These are phyloP conservation scores for Trichophyton benhamiae DNA, from an alignment of 2,329 filamentous ascomycete species.

Conservation along the genomic window DNA sequence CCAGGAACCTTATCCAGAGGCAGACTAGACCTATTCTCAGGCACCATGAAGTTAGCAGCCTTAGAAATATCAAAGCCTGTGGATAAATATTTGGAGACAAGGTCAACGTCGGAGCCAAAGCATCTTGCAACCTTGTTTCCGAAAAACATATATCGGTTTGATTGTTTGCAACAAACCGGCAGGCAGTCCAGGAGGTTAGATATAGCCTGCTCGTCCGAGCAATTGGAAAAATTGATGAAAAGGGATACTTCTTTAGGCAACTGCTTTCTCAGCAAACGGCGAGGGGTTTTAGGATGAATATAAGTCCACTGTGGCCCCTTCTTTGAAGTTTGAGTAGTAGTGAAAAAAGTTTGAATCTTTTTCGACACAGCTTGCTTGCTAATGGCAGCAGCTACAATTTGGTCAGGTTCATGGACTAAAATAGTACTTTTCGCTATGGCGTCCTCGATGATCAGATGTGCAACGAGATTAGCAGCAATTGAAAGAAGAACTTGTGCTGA, in stretches of 20 bases:
- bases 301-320: neutral
- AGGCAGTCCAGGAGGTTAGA: neutral
- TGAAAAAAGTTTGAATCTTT: neutral
- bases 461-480: neutral
- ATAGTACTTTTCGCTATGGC: neutral
- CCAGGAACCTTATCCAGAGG: constrained; percentile 1
- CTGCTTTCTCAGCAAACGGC: neutral
- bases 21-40: constrained; percentile 2
- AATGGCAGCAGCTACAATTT: neutral
- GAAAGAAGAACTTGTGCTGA: neutral
- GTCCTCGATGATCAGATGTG: neutral
- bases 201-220: neutral
- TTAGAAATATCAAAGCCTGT: neutral
- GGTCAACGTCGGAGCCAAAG: neutral
- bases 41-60: neutral
- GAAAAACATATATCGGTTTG: neutral
- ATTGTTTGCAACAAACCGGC: neutral
- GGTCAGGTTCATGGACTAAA: constrained; percentile 1
- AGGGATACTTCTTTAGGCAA: constrained; percentile 2
- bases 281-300: constrained; percentile 1
- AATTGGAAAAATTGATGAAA: constrained; percentile 4
- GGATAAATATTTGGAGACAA: neutral
- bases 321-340: neutral
- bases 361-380: neutral
- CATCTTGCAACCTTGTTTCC: neutral